Evolutionary conservation across 2,329 filamentous ascomycete species (phyloP), one percentile per base, ranked within the genome.

Genomic region (Thielaviopsis punctulata): DNA sequence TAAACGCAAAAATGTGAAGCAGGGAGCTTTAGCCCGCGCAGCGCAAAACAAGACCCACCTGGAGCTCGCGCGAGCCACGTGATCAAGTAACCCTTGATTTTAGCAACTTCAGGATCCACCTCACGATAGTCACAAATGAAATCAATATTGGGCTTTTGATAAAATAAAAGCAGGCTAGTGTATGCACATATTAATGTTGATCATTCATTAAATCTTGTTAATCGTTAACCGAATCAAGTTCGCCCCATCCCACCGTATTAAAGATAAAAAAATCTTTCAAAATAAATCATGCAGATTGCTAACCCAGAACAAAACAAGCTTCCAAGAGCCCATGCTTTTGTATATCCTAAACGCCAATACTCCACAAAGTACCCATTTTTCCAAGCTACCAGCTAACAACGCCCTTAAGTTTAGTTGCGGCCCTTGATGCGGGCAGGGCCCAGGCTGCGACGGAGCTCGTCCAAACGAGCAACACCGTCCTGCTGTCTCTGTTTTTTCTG

Each of bases 381-480:
- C 19, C 25, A 49, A 23, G 18, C 19, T 24, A n/a, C 27, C n/a
- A 19, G 36, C 18, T 23, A 13, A 36, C 19, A 39, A 25, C 36
- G 15, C 33, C 22, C 27, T 45, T 46, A 41, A 13, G 15, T 24
- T 30, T 52, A 53, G 48, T 55, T 53, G 15, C 51, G 47, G 15
- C 62, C 61, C 18, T 62, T 62, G 53, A 94, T 64, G 55, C 79
- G 77, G 25, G 88, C 84, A 23, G 85, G 84, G 0, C 90, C 90
- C 53, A 95, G 66, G 6, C 80, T 86, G 57, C 76, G 76, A 51
- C 92, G 75, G 49, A 98, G 82, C 67, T 96, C 90, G 58, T 96
- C 92, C 55, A 96, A 71, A 70, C 96, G 86, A 66, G 86, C 81
- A 58, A 95, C 73, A 0, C 92, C 92, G 55, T 76, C 85, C 63